These are phyloP conservation scores for Fusarium oxysporum DNA, from an alignment of 2,329 filamentous ascomycete genomes.

Conservation along the genomic window DNA sequence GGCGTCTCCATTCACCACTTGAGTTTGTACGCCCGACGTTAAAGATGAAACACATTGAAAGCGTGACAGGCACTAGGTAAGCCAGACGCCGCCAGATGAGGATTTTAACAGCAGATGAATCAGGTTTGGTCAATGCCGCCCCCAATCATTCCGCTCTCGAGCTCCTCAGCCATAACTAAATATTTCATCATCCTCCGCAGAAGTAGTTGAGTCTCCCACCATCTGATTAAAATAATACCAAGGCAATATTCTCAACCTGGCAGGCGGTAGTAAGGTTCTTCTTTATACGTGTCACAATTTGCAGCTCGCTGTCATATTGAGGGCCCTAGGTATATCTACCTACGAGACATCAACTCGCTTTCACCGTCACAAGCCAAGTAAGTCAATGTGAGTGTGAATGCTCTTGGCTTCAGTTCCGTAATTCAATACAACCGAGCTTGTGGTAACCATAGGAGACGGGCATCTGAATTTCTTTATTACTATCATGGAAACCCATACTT, in stretches of 20 bases:
- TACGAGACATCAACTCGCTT: neutral
- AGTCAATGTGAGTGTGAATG: neutral
- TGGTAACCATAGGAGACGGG: conserved; percentile 11
- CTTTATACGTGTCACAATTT: neutral
- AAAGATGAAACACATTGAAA: neutral
- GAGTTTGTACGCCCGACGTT: neutral
- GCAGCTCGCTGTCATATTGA: conserved; percentile 1
- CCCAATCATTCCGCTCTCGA: neutral
- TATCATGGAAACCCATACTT: neutral
- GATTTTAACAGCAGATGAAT: neutral
- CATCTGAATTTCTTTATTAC: neutral
- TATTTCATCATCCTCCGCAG: neutral
- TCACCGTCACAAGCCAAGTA: conserved; percentile 10
- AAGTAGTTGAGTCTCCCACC: neutral
- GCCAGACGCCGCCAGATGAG: neutral
- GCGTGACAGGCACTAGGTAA: neutral
- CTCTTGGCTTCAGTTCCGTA: neutral
- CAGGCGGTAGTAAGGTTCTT: conserved; percentile 1
- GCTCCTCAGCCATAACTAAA: neutral
- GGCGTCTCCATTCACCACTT: neutral
- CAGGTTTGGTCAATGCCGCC: neutral
- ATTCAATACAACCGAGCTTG: conserved; percentile 4
- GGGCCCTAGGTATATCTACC: neutral
- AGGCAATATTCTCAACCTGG: neutral
- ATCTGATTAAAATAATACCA: neutral